Evolutionary conservation across 2,329 filamentous ascomycete species (phyloP).

Genomic region (Aureobasidium sp.): DNA sequence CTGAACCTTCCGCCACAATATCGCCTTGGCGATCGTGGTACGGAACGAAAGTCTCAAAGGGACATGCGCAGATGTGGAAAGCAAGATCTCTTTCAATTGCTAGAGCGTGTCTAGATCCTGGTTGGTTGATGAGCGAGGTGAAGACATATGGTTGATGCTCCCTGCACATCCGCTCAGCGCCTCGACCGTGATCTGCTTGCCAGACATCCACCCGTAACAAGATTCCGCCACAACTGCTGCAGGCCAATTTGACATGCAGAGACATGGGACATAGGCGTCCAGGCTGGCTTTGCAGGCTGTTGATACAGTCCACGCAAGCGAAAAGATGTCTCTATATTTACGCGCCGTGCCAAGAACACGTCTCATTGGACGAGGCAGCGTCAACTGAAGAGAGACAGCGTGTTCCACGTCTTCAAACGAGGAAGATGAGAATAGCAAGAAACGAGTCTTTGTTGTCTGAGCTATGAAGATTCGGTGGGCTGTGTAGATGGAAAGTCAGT

Average conservation of each 20-base stretch:
- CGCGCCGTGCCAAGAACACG: conserved; percentile 1
- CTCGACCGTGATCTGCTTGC: neutral
- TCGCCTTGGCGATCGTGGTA: too few species aligned
- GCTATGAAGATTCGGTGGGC: neutral
- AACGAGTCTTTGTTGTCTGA: neutral
- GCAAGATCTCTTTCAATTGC: too few species aligned
- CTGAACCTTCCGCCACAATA: too few species aligned
- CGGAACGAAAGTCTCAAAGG: too few species aligned
- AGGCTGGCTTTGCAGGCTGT: neutral
- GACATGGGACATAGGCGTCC: neutral
- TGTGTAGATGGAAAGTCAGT: neutral
- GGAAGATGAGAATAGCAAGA: neutral
- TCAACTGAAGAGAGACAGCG: conserved; percentile 12
- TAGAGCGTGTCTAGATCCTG: too few species aligned
- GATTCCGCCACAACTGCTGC: neutral
- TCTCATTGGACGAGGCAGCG: conserved; percentile 3
- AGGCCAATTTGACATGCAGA: neutral
- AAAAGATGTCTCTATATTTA: neutral
- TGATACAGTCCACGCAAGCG: neutral
- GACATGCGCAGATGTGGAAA: too few species aligned
- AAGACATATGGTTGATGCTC: too few species aligned
- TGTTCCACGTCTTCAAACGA: neutral
- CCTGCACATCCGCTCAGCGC: neutral
- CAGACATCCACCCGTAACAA: neutral
- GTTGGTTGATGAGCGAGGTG: too few species aligned